Conservation (phyloP, 371 early-diverging fungal genomes). For the Parasitella parasitica region DNA sequence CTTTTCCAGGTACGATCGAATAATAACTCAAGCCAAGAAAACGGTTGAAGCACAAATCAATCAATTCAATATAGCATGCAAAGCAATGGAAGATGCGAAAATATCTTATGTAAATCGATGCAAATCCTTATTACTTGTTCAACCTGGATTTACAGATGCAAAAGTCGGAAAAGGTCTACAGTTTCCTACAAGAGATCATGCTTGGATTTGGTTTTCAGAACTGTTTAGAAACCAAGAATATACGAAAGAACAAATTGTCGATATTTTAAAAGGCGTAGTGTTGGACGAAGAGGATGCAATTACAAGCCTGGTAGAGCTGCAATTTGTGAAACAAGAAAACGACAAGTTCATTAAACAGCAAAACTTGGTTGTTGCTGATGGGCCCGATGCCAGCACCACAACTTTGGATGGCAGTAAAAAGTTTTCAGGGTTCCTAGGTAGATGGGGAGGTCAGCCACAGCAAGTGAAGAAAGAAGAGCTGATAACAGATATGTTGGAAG, state of each 20-base stretch:
- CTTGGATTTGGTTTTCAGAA: constrained; percentile 5
- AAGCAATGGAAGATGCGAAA: constrained; percentile 13
- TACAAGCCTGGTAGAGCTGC: background rate
- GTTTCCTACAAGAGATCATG: constrained; percentile 15
- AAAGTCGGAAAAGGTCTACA: background rate
- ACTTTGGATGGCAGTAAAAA: background rate
- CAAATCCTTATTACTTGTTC: constrained; percentile 5
- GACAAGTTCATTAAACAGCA: background rate
- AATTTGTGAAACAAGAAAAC: background rate
- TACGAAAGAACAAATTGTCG: background rate
- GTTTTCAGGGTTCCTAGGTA: constrained; percentile 17
- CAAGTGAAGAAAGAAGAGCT: constrained; percentile 10
- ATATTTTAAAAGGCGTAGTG: background rate
- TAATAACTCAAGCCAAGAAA: constrained; percentile 50
- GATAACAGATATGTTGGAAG: constrained; percentile 43
- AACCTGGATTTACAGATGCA: constrained; percentile 14
- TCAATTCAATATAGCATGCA: constrained; percentile 32
- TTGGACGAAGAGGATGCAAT: background rate
- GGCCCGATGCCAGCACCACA: background rate
- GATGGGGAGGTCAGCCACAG: constrained; percentile 16
- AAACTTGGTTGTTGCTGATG: background rate
- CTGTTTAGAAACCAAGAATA: background rate
- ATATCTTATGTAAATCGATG: constrained; percentile 15
- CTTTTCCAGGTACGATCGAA: constrained; percentile 49
- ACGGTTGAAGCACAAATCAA: constrained; percentile 48